phyloP scores from a whole-genome alignment of 1,284 basidiomycete species.

The Puccinia novopanici region DNA sequence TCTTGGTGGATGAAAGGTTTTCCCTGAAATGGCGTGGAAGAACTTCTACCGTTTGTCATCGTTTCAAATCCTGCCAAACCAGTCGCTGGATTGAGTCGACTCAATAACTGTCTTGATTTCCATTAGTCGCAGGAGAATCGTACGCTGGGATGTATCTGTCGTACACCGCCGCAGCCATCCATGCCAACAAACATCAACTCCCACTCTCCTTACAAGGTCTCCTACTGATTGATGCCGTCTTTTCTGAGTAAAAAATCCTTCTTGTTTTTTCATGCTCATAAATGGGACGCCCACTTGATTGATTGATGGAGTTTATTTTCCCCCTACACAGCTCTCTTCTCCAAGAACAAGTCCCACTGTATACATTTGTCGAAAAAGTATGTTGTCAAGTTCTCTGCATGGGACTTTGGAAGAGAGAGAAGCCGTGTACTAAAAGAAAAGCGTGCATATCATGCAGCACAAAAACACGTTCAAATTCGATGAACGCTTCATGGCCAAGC shows the following conservation, averaged over 20 bases:
- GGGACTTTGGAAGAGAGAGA: too few species aligned
- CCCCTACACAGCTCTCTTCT: not conserved
- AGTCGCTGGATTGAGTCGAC: too few species aligned
- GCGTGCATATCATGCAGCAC: too few species aligned
- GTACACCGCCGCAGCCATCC: constrained; percentile 59
- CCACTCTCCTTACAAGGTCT: constrained; percentile 57
- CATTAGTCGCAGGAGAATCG: constrained; percentile 57
- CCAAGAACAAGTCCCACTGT: not conserved
- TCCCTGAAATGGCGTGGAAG: constrained; percentile 3
- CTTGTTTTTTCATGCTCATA: too few species aligned
- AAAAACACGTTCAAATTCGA: constrained; percentile 52
- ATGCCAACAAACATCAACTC: constrained; percentile 52
- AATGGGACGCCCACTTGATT: too few species aligned
- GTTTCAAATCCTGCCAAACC: not conserved
- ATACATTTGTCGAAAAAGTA: constrained; percentile 24
- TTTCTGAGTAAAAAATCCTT: constrained; percentile 23
- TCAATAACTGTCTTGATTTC: too few species aligned
- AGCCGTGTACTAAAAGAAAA: too few species aligned
- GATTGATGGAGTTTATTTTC: not conserved
- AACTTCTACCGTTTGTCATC: constrained; percentile 31
- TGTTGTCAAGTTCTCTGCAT: not conserved
- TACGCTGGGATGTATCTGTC: constrained; percentile 61
- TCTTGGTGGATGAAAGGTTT: too few species aligned
- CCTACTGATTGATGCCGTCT: constrained; percentile 57
- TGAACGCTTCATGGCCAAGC: constrained; percentile 66